Conservation (phyloP, 2,329 filamentous ascomycete genomes). For the Ploettnerulaceae sp. region DNA sequence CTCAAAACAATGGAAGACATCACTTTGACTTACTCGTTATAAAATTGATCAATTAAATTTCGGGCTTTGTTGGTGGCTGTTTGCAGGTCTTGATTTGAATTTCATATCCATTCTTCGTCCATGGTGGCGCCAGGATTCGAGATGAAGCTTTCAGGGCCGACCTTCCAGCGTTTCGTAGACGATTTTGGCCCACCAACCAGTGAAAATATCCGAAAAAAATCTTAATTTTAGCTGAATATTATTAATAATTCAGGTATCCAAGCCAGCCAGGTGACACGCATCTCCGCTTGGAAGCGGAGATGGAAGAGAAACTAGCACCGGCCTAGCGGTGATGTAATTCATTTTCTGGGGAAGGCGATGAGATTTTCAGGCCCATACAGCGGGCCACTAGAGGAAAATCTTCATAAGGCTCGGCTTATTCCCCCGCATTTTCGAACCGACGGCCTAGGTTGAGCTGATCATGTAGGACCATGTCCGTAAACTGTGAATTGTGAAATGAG, state of each 20-base stretch:
- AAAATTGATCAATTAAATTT: neutral
- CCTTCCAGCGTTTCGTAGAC: neutral
- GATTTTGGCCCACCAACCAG: conserved; percentile 14
- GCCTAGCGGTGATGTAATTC: conserved; percentile 5
- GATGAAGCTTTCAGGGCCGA: neutral
- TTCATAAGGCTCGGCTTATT: neutral
- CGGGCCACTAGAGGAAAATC: neutral
- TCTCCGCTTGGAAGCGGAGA: conserved; percentile 4
- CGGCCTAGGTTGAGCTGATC: neutral
- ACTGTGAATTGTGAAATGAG: conserved; percentile 3
- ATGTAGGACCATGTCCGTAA: too few relatives aligned
- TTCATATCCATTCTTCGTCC: neutral
- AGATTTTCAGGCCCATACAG: neutral
- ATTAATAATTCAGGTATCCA: conserved; percentile 19
- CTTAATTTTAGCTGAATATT: conserved; percentile 5
- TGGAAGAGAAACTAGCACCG: conserved; percentile 6
- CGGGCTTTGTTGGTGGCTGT: neutral
- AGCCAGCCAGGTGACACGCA: conserved; percentile 7
- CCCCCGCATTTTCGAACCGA: too few relatives aligned
- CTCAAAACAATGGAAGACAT: conserved; percentile 20
- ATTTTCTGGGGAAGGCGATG: conserved; percentile 2
- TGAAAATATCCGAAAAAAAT: conserved; percentile 14
- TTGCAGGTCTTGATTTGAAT: conserved; percentile 1
- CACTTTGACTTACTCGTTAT: conserved; percentile 10
- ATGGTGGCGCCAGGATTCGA: neutral